A percentile compares a stretch with the other conserved stretches of the same genome.
phyloP scores from a whole-genome alignment of 2,329 filamentous ascomycete species.

The Pseudodiploospora longispora region DNA sequence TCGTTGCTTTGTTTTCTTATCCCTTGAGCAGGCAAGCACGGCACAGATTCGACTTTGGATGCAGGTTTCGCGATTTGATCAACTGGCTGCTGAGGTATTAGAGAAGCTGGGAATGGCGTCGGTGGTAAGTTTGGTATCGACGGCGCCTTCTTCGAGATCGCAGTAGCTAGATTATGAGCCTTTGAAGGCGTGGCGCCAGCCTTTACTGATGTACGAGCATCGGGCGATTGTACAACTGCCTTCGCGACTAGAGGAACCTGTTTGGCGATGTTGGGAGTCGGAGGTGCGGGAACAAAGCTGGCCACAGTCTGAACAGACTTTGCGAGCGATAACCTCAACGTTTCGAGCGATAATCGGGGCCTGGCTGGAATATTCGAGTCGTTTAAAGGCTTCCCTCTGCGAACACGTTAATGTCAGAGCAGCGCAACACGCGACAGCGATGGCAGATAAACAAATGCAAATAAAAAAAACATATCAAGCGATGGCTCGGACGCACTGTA shows the following conservation, averaged over 20 bases:
- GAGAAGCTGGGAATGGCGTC: neutral
- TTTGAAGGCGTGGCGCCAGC: neutral
- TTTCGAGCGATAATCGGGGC: conserved; percentile 36
- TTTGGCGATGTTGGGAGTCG: conserved; percentile 9
- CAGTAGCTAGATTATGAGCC: neutral
- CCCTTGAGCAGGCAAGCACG: neutral
- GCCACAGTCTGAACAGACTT: conserved; percentile 17
- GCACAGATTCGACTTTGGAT: neutral
- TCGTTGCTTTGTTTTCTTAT: neutral
- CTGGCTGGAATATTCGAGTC: conserved; percentile 45
- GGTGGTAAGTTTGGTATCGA: neutral
- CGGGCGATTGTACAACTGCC: conserved; percentile 10
- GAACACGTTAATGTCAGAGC: conserved; percentile 14
- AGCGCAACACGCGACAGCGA: conserved; percentile 7
- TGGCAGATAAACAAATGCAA: conserved; percentile 12
- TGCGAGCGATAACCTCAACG: conserved; percentile 29
- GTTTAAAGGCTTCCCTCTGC: conserved; percentile 36
- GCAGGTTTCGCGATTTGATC: neutral
- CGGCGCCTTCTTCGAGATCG: conserved; percentile 1
- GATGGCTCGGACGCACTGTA: conserved; percentile 42
- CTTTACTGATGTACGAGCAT: neutral
- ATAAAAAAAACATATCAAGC: conserved; percentile 11
- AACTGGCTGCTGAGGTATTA: neutral
- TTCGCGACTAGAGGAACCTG: conserved; percentile 7
- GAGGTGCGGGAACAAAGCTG: conserved; percentile 6